Evolutionary conservation across 768 basidiomycete species (phyloP).

Genomic region (Mycena venus): DNA sequence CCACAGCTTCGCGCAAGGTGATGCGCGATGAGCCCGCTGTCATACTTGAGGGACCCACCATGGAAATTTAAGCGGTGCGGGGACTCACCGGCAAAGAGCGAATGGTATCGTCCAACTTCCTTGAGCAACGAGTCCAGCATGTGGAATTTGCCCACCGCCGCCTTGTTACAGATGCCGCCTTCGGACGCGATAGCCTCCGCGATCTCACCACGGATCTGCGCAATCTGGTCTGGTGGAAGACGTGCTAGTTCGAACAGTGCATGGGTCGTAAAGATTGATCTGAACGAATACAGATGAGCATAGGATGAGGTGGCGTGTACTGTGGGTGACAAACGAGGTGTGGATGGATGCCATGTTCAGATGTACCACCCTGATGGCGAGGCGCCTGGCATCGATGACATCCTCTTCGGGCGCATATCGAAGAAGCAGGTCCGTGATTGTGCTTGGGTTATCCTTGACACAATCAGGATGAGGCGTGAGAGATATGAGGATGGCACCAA

Average conservation of each 20-base stretch:
- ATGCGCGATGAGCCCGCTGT: slow-evolving; percentile 28
- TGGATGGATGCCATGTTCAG: slow-evolving; percentile 36
- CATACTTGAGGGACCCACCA: no score
- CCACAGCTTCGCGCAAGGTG: slow-evolving; percentile 14
- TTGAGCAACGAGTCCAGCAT: slow-evolving; percentile 30
- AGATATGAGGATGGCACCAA: neutral
- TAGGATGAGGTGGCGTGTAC: neutral
- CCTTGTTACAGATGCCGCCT: slow-evolving; percentile 30
- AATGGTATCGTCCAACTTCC: slow-evolving; percentile 30
- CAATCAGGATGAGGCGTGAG: neutral
- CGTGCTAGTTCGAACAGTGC: slow-evolving; percentile 30
- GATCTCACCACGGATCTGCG: slow-evolving; percentile 22
- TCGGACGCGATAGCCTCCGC: slow-evolving; percentile 18
- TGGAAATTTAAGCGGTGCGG: no score
- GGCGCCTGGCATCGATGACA: neutral
- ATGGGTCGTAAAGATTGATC: slow-evolving; percentile 29
- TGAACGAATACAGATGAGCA: neutral
- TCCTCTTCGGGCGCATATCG: slow-evolving; percentile 27
- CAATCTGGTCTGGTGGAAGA: slow-evolving; percentile 21
- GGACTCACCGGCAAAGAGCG: slow-evolving; percentile 27
- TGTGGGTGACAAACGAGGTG: slow-evolving; percentile 18
- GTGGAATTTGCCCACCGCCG: slow-evolving; percentile 27
- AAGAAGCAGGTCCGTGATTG: slow-evolving; percentile 29
- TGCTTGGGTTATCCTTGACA: slow-evolving; percentile 14
- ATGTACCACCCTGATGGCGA: slow-evolving; percentile 25